A percentile compares a stretch with the other conserved stretches of the same genome.
These are phyloP conservation scores for Pilasporangium apinafurcum DNA, from an alignment of 352 stramenopile genomes.

Conservation along the genomic window DNA sequence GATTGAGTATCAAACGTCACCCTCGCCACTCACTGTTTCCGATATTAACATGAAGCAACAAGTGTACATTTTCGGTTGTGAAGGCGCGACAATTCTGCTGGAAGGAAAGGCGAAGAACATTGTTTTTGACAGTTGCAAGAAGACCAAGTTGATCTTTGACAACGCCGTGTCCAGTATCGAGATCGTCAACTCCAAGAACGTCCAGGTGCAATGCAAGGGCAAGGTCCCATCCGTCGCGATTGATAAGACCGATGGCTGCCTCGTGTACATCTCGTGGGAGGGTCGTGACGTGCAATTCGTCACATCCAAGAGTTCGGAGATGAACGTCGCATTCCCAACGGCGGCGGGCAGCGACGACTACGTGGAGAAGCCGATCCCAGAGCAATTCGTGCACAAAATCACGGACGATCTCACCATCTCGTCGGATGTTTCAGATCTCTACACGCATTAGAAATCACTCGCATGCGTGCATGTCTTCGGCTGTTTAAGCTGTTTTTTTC, in stretches of 20 bases:
- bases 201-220: constrained; percentile 93
- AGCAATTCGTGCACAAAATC: constrained; percentile 97
- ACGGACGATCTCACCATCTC: constrained; percentile 74
- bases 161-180: constrained; percentile 95
- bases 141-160: constrained; percentile 95
- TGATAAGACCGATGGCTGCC: constrained; percentile 98
- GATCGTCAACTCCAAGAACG: constrained; percentile 97
- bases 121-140: constrained; percentile 94
- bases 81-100: constrained; percentile 92
- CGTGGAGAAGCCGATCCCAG: constrained; percentile 95
- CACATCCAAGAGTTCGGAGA: constrained; percentile 96
- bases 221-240: constrained; percentile 95
- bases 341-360: constrained; percentile 78
- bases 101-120: constrained; percentile 98
- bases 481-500: background rate
- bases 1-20: constrained; percentile 93
- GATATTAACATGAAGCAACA: constrained; percentile 94
- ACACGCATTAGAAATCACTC: constrained; percentile 53
- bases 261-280: constrained; percentile 94
- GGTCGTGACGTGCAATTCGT: constrained; percentile 87
- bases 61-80: constrained; percentile 95
- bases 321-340: constrained; percentile 95
- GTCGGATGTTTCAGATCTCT: constrained; percentile 94
- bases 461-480: background rate
- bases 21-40: constrained; percentile 81